These are phyloP conservation scores for Acmispon strigosus DNA, from an alignment of 306 rosid genomes.

Conservation along the genomic window DNA sequence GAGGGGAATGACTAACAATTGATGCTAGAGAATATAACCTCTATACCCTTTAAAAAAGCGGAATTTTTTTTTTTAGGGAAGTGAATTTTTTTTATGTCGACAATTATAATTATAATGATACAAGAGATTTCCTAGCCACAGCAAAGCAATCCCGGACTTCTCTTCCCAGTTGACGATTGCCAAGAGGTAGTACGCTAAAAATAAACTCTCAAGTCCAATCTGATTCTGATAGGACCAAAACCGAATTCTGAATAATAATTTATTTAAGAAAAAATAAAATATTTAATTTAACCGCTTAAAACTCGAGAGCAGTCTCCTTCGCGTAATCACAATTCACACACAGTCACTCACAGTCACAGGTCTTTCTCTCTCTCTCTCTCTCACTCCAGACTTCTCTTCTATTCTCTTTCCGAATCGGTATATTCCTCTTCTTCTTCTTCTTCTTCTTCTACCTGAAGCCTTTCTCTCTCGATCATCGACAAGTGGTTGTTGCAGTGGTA, in stretches of 20 bases:
- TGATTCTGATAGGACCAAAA: conserved; percentile 7
- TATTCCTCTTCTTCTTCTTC: neutral
- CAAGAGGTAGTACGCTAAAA: neutral
- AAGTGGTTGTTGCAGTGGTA: neutral
- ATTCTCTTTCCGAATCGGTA: neutral
- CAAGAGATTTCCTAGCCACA: neutral
- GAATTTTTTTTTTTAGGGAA: too few species aligned
- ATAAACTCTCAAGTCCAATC: neutral
- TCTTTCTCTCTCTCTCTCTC: conserved; percentile 3
- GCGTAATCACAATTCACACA: neutral
- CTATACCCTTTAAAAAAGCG: too few species aligned
- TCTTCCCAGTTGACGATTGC: neutral
- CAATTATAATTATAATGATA: too few species aligned
- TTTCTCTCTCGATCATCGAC: neutral
- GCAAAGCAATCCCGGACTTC: neutral
- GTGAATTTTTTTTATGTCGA: too few species aligned
- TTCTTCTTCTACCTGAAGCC: neutral
- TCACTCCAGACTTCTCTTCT: conserved; percentile 13
- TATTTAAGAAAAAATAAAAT: too few species aligned
- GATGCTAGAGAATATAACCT: too few species aligned
- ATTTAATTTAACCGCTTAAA: conserved; percentile 18
- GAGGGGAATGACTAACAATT: too few species aligned
- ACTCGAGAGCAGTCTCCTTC: neutral
- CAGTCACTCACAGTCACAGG: neutral
- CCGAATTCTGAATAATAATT: too few species aligned